Percentiles rank a stretch among this genome's conserved stretches.
Evolutionary conservation across 2,329 filamentous ascomycete species (phyloP).

Genomic region (Aureobasidium sp.): DNA sequence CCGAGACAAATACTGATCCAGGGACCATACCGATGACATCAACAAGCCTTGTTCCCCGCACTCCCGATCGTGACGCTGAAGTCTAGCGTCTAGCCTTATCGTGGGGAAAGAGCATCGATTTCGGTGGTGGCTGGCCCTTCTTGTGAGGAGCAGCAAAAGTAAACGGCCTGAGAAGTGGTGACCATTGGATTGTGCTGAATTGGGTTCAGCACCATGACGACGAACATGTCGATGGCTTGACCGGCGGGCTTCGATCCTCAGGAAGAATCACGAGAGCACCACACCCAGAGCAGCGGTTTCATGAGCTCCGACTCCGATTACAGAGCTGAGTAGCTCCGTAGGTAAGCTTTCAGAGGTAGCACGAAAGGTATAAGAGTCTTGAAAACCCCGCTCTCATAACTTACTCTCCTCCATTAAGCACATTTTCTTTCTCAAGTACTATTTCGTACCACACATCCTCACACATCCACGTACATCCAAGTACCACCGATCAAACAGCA

Average conservation of each 20-base stretch:
- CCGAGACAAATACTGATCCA: neutral
- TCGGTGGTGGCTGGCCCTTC: slow-evolving; percentile 4
- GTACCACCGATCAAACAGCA: neutral
- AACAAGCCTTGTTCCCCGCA: slow-evolving; percentile 9
- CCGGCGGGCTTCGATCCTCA: slow-evolving; percentile 8
- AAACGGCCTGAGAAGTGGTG: neutral
- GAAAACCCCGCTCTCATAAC: neutral
- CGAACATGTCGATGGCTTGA: slow-evolving; percentile 11
- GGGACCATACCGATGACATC: slow-evolving; percentile 12
- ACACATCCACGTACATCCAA: neutral
- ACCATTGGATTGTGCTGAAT: neutral
- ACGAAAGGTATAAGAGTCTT: slow-evolving; percentile 7
- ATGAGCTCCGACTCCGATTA: neutral
- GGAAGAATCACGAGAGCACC: slow-evolving; percentile 14
- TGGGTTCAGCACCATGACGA: slow-evolving; percentile 11
- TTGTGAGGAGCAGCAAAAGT: neutral
- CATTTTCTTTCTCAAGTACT: neutral
- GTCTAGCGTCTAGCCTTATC: slow-evolving; percentile 4
- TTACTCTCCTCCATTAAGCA: neutral
- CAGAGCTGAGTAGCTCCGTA: neutral
- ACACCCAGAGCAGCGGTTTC: neutral
- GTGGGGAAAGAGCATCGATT: slow-evolving; percentile 2
- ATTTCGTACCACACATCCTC: neutral
- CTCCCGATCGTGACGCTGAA: neutral
- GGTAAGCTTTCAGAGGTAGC: slow-evolving; percentile 8